Evolutionary conservation across 805 yeast genomes (phyloP).

Genomic region (Diddensiella santjacobensis): DNA sequence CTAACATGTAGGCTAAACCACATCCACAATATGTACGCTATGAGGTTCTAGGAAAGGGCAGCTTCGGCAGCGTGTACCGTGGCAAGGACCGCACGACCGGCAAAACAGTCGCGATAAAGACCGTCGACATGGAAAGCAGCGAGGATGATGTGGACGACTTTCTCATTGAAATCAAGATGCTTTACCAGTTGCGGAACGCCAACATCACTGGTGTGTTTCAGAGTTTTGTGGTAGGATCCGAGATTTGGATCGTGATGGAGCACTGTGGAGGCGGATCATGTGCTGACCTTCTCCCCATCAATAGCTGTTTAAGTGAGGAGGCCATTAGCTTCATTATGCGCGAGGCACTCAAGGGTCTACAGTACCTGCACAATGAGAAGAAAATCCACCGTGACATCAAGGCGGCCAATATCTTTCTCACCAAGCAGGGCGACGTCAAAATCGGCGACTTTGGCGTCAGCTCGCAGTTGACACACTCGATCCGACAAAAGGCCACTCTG

Average conservation of each 20-base stretch:
- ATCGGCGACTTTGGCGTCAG: conserved; percentile 93
- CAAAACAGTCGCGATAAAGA: conserved; percentile 74
- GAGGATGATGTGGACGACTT: conserved; percentile 70
- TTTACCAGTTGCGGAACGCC: conserved; percentile 62
- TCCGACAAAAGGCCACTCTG: conserved; percentile 60
- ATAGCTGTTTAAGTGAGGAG: conserved; percentile 53
- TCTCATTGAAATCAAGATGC: conserved; percentile 65
- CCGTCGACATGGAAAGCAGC: conserved; percentile 73
- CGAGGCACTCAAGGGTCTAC: conserved; percentile 65
- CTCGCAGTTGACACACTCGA: conserved; percentile 64
- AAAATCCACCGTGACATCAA: conserved; percentile 89
- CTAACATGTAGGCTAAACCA: not conserved
- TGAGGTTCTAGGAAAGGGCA: conserved; percentile 25
- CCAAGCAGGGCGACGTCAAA: conserved; percentile 66
- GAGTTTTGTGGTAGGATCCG: conserved; percentile 59
- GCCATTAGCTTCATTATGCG: conserved; percentile 58
- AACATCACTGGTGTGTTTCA: conserved; percentile 63
- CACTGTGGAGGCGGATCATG: conserved; percentile 95
- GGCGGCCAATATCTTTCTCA: conserved; percentile 80
- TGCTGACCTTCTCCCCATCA: conserved; percentile 47
- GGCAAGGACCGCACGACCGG: conserved; percentile 35
- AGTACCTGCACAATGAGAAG: conserved; percentile 67
- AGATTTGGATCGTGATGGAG: conserved; percentile 91
- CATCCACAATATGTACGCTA: conserved; percentile 4
- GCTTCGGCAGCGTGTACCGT: conserved; percentile 26